These are phyloP conservation scores for Cicer bijugum DNA, from an alignment of 306 rosid species.

Conservation along the genomic window DNA sequence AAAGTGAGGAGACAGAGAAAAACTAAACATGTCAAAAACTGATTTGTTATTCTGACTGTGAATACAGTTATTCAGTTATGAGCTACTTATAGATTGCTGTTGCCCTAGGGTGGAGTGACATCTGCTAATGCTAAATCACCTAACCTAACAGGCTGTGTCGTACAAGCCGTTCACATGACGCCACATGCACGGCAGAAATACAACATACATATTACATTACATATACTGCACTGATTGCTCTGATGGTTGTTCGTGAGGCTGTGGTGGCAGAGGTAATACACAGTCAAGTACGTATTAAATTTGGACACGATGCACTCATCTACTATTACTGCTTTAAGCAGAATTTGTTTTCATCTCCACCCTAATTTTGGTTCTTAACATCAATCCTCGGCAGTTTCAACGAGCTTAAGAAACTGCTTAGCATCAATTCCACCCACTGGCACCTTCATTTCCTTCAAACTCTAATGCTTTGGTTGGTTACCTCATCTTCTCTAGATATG, in stretches of 20 bases:
- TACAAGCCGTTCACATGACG: too few species aligned
- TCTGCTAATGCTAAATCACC: background rate
- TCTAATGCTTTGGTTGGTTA: conserved; percentile 17
- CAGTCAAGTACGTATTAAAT: background rate
- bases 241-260: background rate
- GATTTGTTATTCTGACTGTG: background rate
- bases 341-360: background rate
- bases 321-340: background rate
- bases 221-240: too few species aligned
- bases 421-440: background rate
- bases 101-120: background rate
- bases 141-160: background rate
- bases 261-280: background rate
- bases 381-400: conserved; percentile 1
- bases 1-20: background rate
- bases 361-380: background rate
- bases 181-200: too few species aligned
- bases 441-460: background rate
- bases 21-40: background rate
- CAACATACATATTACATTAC: too few species aligned
- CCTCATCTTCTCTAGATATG: background rate
- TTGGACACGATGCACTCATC: background rate
- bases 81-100: background rate
- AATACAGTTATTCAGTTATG: background rate
- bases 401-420: background rate